Evolutionary conservation across 73 alveolate genomes (phyloP).

Genomic region (Durusdinium trenchii): DNA sequence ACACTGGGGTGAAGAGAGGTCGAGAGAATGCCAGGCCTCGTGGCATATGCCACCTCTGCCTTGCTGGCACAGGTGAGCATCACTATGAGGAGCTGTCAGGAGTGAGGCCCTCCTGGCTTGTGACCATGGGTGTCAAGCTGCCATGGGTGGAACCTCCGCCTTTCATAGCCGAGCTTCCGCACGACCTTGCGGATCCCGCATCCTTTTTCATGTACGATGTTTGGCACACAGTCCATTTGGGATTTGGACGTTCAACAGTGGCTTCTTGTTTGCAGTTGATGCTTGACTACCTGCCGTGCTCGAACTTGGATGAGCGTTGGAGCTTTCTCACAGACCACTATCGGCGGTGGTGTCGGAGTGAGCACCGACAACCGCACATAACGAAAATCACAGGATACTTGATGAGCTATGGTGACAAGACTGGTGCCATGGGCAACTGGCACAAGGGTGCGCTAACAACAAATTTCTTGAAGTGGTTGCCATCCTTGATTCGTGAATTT

Average conservation of each 20-base stretch:
- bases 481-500: neutral
- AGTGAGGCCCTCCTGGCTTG: neutral
- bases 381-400: neutral
- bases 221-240: neutral
- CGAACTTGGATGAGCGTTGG: neutral
- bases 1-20: neutral
- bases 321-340: neutral
- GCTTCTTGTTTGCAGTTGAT: neutral
- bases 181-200: neutral
- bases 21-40: neutral
- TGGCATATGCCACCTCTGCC: constrained; percentile 21
- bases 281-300: neutral
- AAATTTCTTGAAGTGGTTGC: neutral
- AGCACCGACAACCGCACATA: neutral
- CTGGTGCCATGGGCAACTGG: neutral
- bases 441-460: constrained; percentile 14
- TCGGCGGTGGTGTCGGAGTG: neutral
- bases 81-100: neutral
- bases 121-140: neutral
- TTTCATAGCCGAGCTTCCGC: neutral
- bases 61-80: neutral
- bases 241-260: neutral
- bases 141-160: neutral
- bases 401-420: neutral
- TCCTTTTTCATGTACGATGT: neutral